Conservation (phyloP, 2,329 filamentous ascomycete genomes). For the Leptographium lundbergii region DNA sequence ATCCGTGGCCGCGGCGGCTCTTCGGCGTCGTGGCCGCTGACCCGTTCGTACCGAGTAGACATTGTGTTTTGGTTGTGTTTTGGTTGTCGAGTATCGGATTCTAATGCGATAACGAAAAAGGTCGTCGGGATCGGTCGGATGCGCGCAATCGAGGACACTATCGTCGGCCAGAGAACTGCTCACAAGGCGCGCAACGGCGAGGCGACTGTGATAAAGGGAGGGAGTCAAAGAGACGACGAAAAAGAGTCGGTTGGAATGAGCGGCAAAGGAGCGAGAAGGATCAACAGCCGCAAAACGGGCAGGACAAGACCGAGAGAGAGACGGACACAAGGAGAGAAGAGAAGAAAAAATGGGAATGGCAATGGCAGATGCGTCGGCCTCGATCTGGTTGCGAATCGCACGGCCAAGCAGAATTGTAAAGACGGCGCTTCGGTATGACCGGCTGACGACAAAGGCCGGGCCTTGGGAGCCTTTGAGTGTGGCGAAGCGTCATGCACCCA, state of each 20-base stretch:
- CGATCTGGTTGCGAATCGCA: not conserved
- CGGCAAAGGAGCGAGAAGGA: slow-evolving; percentile 5
- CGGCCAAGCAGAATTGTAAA: not conserved
- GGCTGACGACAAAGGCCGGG: not conserved
- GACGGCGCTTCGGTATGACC: not conserved
- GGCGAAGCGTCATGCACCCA: not conserved
- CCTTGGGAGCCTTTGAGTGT: not conserved
- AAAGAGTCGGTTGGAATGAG: slow-evolving; percentile 3
- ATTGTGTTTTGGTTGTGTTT: not conserved
- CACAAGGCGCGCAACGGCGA: too few species aligned
- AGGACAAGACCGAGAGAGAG: not conserved
- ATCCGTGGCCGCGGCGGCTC: slow-evolving; percentile 21
- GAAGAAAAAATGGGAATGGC: not conserved
- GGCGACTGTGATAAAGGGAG: not conserved
- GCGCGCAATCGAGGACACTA: too few species aligned
- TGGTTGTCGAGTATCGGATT: not conserved
- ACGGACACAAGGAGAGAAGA: not conserved
- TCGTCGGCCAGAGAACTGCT: too few species aligned
- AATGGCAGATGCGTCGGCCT: not conserved
- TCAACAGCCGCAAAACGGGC: not conserved
- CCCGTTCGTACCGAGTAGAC: slow-evolving; percentile 22
- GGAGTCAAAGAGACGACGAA: not conserved
- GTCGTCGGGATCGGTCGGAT: too few species aligned
- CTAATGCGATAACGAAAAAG: too few species aligned
- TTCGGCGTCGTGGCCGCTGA: slow-evolving; percentile 47